Evolutionary conservation across 257 asterid genomes (phyloP), one percentile per base, ranked within the genome.

Genomic region (Nicotiana tomentosiformis): DNA sequence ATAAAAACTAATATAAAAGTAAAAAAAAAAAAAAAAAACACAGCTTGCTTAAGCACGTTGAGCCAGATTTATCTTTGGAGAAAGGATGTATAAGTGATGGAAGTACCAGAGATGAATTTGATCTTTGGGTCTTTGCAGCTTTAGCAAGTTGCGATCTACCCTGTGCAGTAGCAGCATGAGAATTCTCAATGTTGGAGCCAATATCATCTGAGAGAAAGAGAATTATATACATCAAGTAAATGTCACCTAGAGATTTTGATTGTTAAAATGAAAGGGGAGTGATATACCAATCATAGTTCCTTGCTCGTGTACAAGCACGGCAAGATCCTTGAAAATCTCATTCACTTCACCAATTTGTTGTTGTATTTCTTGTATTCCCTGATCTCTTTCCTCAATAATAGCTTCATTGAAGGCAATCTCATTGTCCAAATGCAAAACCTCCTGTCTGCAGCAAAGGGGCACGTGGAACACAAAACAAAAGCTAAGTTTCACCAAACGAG

Each of bases 341-440:
- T 92, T 94, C 65, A 96, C 99, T 93, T 96, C 97, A 53, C 97
- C 97, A 77, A 96, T 96, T 87, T 94, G 98, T 68, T 96, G 96
- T 66, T 94, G 97, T 66, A 96, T 94, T 88, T 96, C 99, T 74
- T 96, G 90, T 87, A 96, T 93, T 18, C 99, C 99, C 66, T 89
- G 99, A 15, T 94, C 98, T 83, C 98, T 89, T 90, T 96, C 99
- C 90, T 96, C 98, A 72, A 96, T 93, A 81, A 93, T 92, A 80
- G 98, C 98, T 84, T 96, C 97, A 64, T 96, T 94, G 88, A 93
- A 96, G 81, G 96, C 78, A 84, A 96, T 94, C 84, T 96, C 98
- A 85, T 93, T 96, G 90, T 96, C 98, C 88, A 94, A 86, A 80
- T 92, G 87, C 85, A 94, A 49, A 82, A 94, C 88, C 82, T 94